Conservation (phyloP, 495 filamentous ascomycete species). For the Aspergillus ellipticus region DNA sequence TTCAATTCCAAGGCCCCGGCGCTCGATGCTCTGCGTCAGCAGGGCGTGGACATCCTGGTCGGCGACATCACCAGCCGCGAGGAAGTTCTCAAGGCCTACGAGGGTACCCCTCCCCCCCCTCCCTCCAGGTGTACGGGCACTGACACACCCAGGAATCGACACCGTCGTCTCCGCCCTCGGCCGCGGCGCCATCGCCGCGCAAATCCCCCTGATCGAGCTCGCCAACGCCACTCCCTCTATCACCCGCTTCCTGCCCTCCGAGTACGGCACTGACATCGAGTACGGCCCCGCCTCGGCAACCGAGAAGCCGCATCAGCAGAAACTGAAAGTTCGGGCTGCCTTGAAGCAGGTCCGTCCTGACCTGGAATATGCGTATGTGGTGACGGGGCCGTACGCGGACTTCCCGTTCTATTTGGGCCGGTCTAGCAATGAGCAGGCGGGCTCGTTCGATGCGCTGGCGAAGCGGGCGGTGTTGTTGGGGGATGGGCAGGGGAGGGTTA, state of each 20-base stretch:
- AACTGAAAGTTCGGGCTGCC: slow-evolving; percentile 60
- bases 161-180: slow-evolving; percentile 65
- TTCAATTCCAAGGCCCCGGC: slow-evolving; percentile 33
- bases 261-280: slow-evolving; percentile 74
- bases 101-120: slow-evolving; percentile 26
- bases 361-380: slow-evolving; percentile 62
- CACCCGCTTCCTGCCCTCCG: slow-evolving; percentile 66
- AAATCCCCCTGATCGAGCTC: slow-evolving; percentile 56
- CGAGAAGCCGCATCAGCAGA: slow-evolving; percentile 67
- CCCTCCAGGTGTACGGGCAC: neutral
- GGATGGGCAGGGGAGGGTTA: slow-evolving; percentile 52
- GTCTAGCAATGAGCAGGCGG: slow-evolving; percentile 25
- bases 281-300: slow-evolving; percentile 53
- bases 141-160: slow-evolving; percentile 44
- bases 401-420: slow-evolving; percentile 49
- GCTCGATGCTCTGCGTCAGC: slow-evolving; percentile 39
- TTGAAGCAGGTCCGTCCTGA: slow-evolving; percentile 40
- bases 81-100: slow-evolving; percentile 52
- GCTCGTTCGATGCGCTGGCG: slow-evolving; percentile 52
- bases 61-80: slow-evolving; percentile 53
- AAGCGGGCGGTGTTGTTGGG: slow-evolving; percentile 59
- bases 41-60: slow-evolving; percentile 54
- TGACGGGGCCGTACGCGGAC: slow-evolving; percentile 67
- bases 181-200: slow-evolving; percentile 51
- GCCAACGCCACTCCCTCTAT: slow-evolving; percentile 53